phyloP scores from a whole-genome alignment of 2,329 filamentous ascomycete genomes.

The Colletotrichum kahawae region DNA sequence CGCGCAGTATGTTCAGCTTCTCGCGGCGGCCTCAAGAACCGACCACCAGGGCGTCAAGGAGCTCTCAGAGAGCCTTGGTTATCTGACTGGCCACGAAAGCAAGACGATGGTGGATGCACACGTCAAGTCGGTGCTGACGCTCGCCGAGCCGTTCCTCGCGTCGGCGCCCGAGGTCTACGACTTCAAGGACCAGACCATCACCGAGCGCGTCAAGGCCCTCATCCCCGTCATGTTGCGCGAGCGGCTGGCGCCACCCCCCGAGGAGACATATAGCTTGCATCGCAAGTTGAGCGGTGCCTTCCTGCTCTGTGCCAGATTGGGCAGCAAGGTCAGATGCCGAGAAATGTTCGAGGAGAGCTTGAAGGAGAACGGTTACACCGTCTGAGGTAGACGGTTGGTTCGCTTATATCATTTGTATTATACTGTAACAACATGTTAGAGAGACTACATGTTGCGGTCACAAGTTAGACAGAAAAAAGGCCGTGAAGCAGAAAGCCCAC shows the following conservation, averaged over 20 bases:
- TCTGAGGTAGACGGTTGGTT: not conserved
- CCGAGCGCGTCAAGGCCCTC: conserved; percentile 83
- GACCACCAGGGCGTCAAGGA: conserved; percentile 69
- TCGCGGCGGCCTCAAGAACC: conserved; percentile 77
- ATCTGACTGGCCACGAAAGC: conserved; percentile 90
- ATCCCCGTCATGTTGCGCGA: conserved; percentile 95
- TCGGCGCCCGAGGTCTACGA: conserved; percentile 85
- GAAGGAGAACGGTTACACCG: conserved; percentile 33
- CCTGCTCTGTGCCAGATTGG: conserved; percentile 84
- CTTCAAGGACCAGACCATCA: conserved; percentile 94
- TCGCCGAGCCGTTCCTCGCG: conserved; percentile 87
- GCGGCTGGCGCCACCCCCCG: conserved; percentile 86
- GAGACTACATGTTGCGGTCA: not conserved
- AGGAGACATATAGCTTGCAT: conserved; percentile 96
- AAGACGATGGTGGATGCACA: conserved; percentile 88
- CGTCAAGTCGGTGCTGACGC: conserved; percentile 82
- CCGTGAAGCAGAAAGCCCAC: not conserved
- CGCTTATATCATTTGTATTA: conserved; percentile 17
- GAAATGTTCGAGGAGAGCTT: conserved; percentile 75
- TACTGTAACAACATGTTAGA: conserved; percentile 9
- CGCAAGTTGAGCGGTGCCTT: conserved; percentile 96
- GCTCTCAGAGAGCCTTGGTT: conserved; percentile 80
- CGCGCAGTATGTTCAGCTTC: conserved; percentile 76
- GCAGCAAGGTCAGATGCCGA: conserved; percentile 81
- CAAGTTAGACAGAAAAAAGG: not conserved